Evolutionary conservation across 257 asterid species (phyloP).

Genomic region (Jasminum sambac): DNA sequence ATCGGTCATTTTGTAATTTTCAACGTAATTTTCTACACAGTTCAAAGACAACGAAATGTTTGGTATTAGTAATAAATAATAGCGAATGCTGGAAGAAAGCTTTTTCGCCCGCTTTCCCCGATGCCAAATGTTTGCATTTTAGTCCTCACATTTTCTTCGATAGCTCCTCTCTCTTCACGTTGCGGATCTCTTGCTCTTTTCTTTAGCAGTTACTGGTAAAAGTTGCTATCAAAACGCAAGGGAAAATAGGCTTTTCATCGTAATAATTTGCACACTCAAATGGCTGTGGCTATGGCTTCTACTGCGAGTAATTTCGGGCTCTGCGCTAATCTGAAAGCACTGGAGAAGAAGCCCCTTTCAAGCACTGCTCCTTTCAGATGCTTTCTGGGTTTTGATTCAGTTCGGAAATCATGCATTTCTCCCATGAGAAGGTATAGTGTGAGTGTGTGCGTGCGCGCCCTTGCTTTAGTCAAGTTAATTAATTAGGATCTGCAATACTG

Average conservation of each 20-base stretch:
- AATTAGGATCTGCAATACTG: not conserved
- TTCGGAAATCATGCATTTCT: conserved; percentile 46
- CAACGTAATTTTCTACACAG: no score
- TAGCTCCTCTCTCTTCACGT: conserved; percentile 21
- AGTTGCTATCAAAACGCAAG: not conserved
- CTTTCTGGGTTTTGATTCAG: conserved; percentile 54
- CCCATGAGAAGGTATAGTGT: conserved; percentile 49
- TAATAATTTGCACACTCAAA: conserved; percentile 21
- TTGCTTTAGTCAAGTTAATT: not conserved
- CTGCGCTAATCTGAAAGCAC: conserved; percentile 41
- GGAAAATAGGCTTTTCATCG: not conserved
- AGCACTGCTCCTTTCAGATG: conserved; percentile 44
- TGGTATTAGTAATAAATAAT: conserved; percentile 19
- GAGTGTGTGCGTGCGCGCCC: not conserved
- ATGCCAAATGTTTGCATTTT: conserved; percentile 28
- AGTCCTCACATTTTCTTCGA: conserved; percentile 21
- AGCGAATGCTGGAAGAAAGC: conserved; percentile 60
- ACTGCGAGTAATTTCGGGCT: conserved; percentile 51
- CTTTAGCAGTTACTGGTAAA: conserved; percentile 17
- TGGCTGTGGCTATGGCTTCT: conserved; percentile 88
- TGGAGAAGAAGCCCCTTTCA: conserved; percentile 50
- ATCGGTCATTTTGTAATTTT: no score
- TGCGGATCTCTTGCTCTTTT: conserved; percentile 20
- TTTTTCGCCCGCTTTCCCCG: conserved; percentile 16
- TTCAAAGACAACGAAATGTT: not conserved